Conservation (phyloP, 805 yeast species). For the Nakazawaea ernobii region DNA sequence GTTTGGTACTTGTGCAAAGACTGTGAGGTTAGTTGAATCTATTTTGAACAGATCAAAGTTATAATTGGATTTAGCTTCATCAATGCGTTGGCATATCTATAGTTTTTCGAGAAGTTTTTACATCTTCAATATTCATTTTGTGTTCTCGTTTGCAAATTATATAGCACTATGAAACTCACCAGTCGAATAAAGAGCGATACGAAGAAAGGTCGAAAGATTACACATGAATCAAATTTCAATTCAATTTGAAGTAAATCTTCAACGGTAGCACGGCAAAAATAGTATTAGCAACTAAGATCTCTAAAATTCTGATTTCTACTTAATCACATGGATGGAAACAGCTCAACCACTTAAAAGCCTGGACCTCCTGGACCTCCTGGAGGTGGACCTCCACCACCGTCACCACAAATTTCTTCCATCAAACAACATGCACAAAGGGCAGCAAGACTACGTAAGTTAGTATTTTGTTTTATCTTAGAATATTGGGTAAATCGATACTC, state of each 20-base stretch:
- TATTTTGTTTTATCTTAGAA: conserved; percentile 6
- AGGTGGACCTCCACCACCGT: conserved; percentile 2
- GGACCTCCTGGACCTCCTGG: conserved; percentile 11
- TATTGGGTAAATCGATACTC: conserved; percentile 12
- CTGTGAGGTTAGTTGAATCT: conserved; percentile 25
- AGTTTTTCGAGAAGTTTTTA: neutral
- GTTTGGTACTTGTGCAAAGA: conserved; percentile 50
- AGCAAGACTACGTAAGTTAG: conserved; percentile 8
- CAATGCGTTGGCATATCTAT: neutral
- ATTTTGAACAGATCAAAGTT: conserved; percentile 17
- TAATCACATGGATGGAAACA: neutral
- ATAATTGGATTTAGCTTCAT: conserved; percentile 1
- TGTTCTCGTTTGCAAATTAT: too few species aligned
- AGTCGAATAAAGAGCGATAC: too few species aligned
- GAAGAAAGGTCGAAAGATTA: neutral
- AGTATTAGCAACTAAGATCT: neutral
- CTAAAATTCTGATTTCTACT: neutral
- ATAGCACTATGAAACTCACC: too few species aligned
- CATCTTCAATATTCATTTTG: too few species aligned
- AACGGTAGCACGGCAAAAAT: neutral
- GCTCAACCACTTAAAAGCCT: neutral
- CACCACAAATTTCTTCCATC: conserved; percentile 11
- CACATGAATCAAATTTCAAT: too few species aligned
- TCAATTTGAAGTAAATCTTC: too few species aligned
- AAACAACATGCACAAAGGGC: conserved; percentile 14